Base-by-base conservation (phyloP, 208 protist genomes). In the Crithidia fasciculata region DNA sequence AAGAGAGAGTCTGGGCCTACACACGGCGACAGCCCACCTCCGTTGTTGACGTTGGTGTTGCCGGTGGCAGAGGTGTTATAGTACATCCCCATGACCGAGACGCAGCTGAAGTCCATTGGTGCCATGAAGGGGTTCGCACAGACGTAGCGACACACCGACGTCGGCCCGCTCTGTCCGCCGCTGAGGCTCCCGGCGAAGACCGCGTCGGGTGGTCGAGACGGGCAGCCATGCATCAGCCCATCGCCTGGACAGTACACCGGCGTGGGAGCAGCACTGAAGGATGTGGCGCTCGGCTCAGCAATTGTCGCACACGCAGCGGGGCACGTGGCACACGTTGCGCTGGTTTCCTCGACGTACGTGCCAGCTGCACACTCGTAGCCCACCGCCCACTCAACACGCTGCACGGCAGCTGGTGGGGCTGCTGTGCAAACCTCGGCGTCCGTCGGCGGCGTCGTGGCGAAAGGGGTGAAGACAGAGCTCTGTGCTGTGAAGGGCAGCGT, bases 221-320 rank as follows among this genome's bases (percentile, higher is more conserved):
- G 74, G 53, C 74, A 79, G 43, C 67, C 74, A 58, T 79, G 74
- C 60, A 79, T 39, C n/a, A 79, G 67, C 13, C 74, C 74, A 28
- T 79, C 74, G 16, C 74, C 74, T 10, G 74, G 74, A 47, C 74
- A 79, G 43, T 69, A 79, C 40, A 79, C 52, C 12, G 74, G 74
- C 8, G 62, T 44, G 12, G 44, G 40, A 52, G 59, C 19, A 28
- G 59, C 18, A 5, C 8, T 0, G 0, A 15, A 4, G 5, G 39
- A 5, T 5, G 16, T 19, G 8, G 39, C 1, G 39, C 12, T 4
- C 19, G 39, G 4, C 12, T 36, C 10, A 16, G 39, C 13, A 4
- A 43, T 10, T 36, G 45, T 57, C 16, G 67, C 68, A 52, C 74
- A 79, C 5, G 55, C 44, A 8, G 60, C 62, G 49, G 74, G 74